Percentiles rank a stretch among this genome's conserved stretches.
These are phyloP conservation scores for Dothistroma septosporum DNA, from an alignment of 2,329 filamentous ascomycete species.

Conservation along the genomic window DNA sequence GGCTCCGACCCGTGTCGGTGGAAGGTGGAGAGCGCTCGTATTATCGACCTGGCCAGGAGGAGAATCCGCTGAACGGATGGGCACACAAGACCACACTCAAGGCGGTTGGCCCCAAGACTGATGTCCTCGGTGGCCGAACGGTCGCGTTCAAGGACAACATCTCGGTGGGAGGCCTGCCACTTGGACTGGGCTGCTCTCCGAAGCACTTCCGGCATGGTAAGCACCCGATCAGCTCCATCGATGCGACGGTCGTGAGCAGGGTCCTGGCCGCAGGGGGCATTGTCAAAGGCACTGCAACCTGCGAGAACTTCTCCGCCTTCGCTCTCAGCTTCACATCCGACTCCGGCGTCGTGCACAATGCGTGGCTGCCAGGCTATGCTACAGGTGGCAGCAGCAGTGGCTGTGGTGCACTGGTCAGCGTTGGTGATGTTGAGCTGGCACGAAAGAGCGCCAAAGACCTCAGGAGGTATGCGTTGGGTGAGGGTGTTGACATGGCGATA, in stretches of 20 bases:
- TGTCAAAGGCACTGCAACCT: constrained; percentile 45
- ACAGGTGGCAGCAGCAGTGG: constrained; percentile 37
- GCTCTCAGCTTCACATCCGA: constrained; percentile 43
- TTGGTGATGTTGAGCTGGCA: constrained; percentile 29
- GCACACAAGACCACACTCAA: constrained; percentile 36
- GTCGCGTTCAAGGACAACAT: constrained; percentile 50
- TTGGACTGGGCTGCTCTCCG: constrained; percentile 42
- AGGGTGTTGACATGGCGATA: constrained; percentile 37
- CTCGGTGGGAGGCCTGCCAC: constrained; percentile 43
- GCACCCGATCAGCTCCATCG: constrained; percentile 37
- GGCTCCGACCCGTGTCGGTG: constrained; percentile 29
- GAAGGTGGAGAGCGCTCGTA: constrained; percentile 26
- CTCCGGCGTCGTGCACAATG: constrained; percentile 45
- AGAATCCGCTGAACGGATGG: constrained; percentile 45
- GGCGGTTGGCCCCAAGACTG: constrained; percentile 23
- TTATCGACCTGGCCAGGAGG: constrained; percentile 23
- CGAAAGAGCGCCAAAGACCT: constrained; percentile 23
- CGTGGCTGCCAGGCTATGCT: constrained; percentile 34
- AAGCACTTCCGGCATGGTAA: constrained; percentile 39
- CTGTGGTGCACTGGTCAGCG: constrained; percentile 33
- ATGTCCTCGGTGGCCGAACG: constrained; percentile 29
- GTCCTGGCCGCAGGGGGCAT: constrained; percentile 42
- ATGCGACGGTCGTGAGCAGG: constrained; percentile 45
- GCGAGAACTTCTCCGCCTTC: constrained; percentile 47
- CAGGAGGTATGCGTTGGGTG: constrained; percentile 25